Conservation (phyloP, 306 rosid genomes). For the Sicyos baderoa region DNA sequence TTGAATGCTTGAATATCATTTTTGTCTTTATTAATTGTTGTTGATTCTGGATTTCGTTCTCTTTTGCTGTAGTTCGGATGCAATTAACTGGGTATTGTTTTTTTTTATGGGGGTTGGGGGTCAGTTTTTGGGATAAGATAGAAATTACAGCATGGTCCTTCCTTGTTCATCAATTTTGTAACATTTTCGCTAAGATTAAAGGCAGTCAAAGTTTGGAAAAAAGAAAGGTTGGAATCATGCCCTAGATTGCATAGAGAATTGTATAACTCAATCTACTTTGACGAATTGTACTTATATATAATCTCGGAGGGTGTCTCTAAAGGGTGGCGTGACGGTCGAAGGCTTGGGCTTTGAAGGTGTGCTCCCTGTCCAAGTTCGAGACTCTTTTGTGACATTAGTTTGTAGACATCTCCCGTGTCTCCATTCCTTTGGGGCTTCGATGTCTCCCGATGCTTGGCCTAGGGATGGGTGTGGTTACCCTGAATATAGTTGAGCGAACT, state of each 20-base stretch:
- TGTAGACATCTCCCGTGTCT: no score
- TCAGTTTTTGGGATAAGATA: neutral
- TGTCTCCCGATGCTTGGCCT: no score
- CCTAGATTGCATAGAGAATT: slow-evolving; percentile 15
- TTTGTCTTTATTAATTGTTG: slow-evolving; percentile 14
- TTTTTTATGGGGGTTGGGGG: no score
- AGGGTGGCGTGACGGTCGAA: no score
- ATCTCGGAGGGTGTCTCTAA: neutral
- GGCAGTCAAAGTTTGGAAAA: neutral
- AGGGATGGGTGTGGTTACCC: no score
- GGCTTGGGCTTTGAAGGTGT: no score
- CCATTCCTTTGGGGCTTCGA: no score
- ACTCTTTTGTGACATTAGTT: no score
- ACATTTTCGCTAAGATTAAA: slow-evolving; percentile 13
- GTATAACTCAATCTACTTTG: slow-evolving; percentile 15
- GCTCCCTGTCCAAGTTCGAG: no score
- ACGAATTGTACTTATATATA: slow-evolving; percentile 19
- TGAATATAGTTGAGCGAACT: no score
- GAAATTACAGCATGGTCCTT: neutral
- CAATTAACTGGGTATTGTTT: slow-evolving; percentile 14
- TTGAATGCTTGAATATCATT: slow-evolving; percentile 14
- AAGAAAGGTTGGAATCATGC: slow-evolving; percentile 1
- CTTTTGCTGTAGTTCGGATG: slow-evolving; percentile 17
- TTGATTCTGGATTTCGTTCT: slow-evolving; percentile 20
- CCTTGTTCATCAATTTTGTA: neutral